Conservation (phyloP, 768 basidiomycete species). For the Hericium erinaceus region DNA sequence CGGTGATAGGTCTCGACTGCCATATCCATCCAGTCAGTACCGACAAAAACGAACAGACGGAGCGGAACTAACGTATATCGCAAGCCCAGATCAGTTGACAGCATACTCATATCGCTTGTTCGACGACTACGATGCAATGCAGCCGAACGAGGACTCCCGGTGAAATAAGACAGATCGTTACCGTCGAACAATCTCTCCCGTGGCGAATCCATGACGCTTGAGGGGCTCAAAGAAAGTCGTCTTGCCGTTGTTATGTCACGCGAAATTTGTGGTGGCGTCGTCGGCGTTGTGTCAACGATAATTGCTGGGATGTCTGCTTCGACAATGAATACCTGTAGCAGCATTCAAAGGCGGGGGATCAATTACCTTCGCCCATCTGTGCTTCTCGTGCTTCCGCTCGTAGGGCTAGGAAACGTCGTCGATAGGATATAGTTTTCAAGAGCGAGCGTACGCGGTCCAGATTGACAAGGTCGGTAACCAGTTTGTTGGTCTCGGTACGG, state of each 20-base stretch:
- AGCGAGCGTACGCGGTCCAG: constrained; percentile 78
- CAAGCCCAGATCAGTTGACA: constrained; percentile 38
- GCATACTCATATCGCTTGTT: constrained; percentile 49
- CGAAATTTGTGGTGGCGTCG: constrained; percentile 34
- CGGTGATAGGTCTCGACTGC: constrained; percentile 21
- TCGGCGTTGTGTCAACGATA: constrained; percentile 49
- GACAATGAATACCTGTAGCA: not conserved
- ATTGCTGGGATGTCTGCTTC: constrained; percentile 59
- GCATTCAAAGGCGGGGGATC: too few species aligned
- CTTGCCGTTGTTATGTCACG: constrained; percentile 43
- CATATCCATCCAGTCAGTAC: not conserved
- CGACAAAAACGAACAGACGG: not conserved
- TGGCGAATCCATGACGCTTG: constrained; percentile 13
- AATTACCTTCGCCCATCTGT: too few species aligned
- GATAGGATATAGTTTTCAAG: constrained; percentile 64
- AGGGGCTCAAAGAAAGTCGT: constrained; percentile 9
- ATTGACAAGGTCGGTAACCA: constrained; percentile 78
- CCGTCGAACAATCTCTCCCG: constrained; percentile 23
- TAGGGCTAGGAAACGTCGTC: constrained; percentile 54
- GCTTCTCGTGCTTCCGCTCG: constrained; percentile 30
- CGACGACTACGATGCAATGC: constrained; percentile 49
- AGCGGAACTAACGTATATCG: constrained; percentile 36
- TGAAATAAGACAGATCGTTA: constrained; percentile 30
- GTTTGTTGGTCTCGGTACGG: constrained; percentile 65
- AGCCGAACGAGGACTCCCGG: constrained; percentile 33